A percentile compares a stretch with the other conserved stretches of the same genome.
Conservation (phyloP, 257 asterid genomes). For the Phtheirospermum japonicum region DNA sequence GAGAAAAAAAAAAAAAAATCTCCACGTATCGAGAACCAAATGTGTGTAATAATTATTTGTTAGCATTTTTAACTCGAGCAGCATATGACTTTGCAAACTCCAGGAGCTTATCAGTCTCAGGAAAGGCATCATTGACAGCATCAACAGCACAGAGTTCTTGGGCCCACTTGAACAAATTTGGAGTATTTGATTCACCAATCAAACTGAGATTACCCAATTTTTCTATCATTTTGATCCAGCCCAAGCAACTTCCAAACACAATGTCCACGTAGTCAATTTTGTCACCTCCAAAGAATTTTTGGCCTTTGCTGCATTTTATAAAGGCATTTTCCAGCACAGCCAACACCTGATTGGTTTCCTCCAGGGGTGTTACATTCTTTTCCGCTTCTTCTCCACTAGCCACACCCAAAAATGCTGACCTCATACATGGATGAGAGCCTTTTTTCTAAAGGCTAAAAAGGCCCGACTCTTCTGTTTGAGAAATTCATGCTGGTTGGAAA, state of each 20-base stretch:
- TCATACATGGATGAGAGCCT: too few relatives aligned
- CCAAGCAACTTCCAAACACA: conserved; percentile 37
- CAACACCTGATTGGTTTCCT: too few relatives aligned
- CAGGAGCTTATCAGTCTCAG: conserved; percentile 29
- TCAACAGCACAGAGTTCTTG: conserved; percentile 28
- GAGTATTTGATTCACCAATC: conserved; percentile 33
- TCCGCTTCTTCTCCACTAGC: too few relatives aligned
- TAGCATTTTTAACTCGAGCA: not conserved
- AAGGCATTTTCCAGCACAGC: not conserved
- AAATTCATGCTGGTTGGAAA: too few relatives aligned
- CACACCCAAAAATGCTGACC: too few relatives aligned
- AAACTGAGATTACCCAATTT: conserved; percentile 17
- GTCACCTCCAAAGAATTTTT: conserved; percentile 44
- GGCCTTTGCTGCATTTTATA: conserved; percentile 36
- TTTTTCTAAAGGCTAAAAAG: too few relatives aligned
- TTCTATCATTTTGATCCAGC: conserved; percentile 32
- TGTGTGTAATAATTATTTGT: too few relatives aligned
- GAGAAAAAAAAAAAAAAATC: too few relatives aligned
- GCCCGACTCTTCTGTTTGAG: too few relatives aligned
- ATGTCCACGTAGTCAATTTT: conserved; percentile 46
- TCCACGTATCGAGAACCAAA: too few relatives aligned
- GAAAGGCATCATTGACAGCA: conserved; percentile 36
- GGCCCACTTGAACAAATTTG: conserved; percentile 42
- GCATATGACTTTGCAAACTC: conserved; percentile 3
- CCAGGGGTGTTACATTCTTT: too few relatives aligned